Percentiles rank a stretch among this genome's conserved stretches.
Evolutionary conservation across 192 early-diverging fungal species (phyloP).

Genomic region (Kappamyces sp.): DNA sequence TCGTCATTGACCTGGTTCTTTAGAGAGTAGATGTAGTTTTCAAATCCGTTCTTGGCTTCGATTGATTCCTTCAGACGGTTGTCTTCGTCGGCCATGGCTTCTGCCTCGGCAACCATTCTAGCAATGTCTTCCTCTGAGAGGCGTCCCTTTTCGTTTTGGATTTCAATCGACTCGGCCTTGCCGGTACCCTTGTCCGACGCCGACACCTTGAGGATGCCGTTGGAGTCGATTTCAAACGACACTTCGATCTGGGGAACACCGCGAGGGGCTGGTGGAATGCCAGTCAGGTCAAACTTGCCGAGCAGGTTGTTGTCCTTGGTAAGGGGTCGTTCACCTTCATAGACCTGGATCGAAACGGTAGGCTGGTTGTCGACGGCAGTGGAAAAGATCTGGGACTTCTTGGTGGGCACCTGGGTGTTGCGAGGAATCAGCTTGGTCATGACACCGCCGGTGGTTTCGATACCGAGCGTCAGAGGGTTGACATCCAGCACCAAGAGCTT

Average conservation of each 20-base stretch:
- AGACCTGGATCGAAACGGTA: slow-evolving; percentile 93
- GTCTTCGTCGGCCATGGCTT: slow-evolving; percentile 91
- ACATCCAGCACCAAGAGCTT: slow-evolving; percentile 85
- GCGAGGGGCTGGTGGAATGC: slow-evolving; percentile 90
- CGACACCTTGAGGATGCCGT: slow-evolving; percentile 90
- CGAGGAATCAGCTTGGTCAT: slow-evolving; percentile 94
- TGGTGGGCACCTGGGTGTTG: slow-evolving; percentile 91
- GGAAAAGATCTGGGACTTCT: slow-evolving; percentile 98
- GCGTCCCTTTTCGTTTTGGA: slow-evolving; percentile 96
- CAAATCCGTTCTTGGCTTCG: slow-evolving; percentile 83
- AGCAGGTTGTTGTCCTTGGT: slow-evolving; percentile 99
- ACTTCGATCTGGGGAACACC: slow-evolving; percentile 98
- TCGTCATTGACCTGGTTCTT: slow-evolving; percentile 86
- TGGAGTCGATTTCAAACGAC: slow-evolving; percentile 90
- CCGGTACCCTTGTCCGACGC: slow-evolving; percentile 95
- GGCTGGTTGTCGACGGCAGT: slow-evolving; percentile 97
- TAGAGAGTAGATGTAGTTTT: slow-evolving; percentile 86
- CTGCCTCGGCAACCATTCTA: slow-evolving; percentile 94
- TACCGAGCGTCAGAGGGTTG: slow-evolving; percentile 93
- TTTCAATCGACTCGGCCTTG: slow-evolving; percentile 92
- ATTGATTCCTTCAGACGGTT: slow-evolving; percentile 72
- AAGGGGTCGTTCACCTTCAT: slow-evolving; percentile 91
- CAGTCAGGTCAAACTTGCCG: slow-evolving; percentile 94
- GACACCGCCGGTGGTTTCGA: slow-evolving; percentile 95
- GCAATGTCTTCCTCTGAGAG: slow-evolving; percentile 93